Evolutionary conservation across 2,329 filamentous ascomycete genomes (phyloP), one percentile per base, ranked within the genome.

Genomic region (Aspergillus sp.): DNA sequence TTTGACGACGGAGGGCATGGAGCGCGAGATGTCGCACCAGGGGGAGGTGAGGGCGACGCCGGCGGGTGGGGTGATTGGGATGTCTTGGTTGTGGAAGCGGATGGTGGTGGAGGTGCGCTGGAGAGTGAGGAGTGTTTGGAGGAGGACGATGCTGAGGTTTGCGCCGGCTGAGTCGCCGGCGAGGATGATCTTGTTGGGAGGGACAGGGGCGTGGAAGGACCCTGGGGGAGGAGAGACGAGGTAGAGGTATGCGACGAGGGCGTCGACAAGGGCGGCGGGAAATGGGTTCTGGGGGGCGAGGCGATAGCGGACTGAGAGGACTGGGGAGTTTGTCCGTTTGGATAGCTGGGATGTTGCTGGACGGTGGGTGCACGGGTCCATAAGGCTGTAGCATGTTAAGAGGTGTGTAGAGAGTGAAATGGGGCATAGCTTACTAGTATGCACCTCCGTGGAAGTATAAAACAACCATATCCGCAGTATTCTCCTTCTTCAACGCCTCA

Each of bases 391-490:
- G n/a, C 8, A 17, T 6, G 22, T 20, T 12, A 38, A 34, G 24
- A 11, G n/a, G 13, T 13, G 50, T 26, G 53, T 15, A 11, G 36
- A 17, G 30, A n/a, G 2, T 6, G 5, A 9, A n/a, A 48, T 3
- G 15, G 13, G 5, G 12, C 2, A 3, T 26, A 13, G 68, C 75
- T 62, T 62, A 78, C 76, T 75, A 76, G 63, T 78, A 77, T 38
- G 75, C 77, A 5, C 78, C 78, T 17, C 78, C 78, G 59, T 80
- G 78, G 55, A 80, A 72, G 60, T 79, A 80, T 5, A 81, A 60
- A 7, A 80, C 70, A 2, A 77, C 78, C 58, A 74, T 70, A 53
- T 77, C 73, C 3, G 70, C 71, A 5, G 69, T 67, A 7, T 73
- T 65, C 34, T 76, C 76, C 54, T 70, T 72, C 55, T 73, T 73